A percentile compares a stretch with the other conserved stretches of the same genome.
Evolutionary conservation across 495 filamentous ascomycete genomes (phyloP).

Genomic region (Xylaria telfairii): DNA sequence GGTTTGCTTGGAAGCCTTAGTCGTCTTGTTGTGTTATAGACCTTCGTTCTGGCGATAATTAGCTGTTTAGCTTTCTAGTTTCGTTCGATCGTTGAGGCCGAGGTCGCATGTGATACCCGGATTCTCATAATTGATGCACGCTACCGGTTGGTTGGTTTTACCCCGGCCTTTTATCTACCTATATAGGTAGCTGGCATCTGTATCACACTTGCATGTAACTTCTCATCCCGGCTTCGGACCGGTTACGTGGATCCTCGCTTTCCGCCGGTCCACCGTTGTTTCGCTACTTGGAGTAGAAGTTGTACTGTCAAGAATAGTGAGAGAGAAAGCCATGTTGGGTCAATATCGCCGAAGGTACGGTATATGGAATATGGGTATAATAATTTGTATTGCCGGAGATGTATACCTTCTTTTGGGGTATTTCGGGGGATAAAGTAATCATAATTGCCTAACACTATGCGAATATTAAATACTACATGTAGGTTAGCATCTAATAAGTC

Average conservation of each 20-base stretch:
- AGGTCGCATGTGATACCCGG: background rate
- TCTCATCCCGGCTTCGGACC: constrained; percentile 3
- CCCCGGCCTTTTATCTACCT: background rate
- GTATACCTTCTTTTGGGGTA: background rate
- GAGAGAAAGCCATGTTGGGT: background rate
- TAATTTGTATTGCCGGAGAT: background rate
- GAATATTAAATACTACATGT: no score
- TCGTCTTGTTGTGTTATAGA: background rate
- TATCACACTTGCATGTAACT: background rate
- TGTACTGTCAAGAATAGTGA: background rate
- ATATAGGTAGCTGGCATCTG: background rate
- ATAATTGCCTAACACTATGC: background rate
- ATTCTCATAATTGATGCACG: background rate
- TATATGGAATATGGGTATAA: background rate
- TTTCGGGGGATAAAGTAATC: background rate
- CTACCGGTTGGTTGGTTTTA: background rate
- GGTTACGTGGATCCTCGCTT: background rate
- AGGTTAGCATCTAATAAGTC: background rate
- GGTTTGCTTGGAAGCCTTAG: no score
- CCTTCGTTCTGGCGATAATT: background rate
- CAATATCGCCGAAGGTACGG: background rate
- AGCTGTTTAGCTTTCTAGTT: background rate
- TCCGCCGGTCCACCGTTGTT: background rate
- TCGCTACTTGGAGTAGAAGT: background rate
- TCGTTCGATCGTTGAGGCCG: background rate